Evolutionary conservation across 1,284 basidiomycete genomes (phyloP), one percentile per base, ranked within the genome.

Genomic region (Ceratobasidium theobromae): DNA sequence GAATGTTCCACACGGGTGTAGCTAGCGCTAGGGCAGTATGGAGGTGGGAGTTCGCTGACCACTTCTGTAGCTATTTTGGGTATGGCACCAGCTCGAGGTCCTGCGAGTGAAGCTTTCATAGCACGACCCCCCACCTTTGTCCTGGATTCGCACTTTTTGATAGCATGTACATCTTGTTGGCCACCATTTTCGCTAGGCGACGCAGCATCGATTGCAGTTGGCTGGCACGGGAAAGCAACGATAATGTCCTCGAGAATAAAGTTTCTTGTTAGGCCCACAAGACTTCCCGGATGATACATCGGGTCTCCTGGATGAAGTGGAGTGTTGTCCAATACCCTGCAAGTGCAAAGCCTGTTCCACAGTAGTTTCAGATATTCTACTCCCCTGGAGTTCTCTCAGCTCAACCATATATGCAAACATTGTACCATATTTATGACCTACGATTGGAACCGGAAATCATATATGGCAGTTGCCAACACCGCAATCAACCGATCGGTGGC

Each of bases 231-330:
- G 5, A 16, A 16, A 9, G 32, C 45, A 27, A 60, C 28, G 12
- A 45, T 60, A 8, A 18, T 12, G 46, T 48, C 35, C 5, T 48
- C 27, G 9, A 30, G 9, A 25, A 11, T 32, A 12, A 45, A 18
- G 45, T 35, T 45, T 3, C 28, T 3, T 8, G 18, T 40, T 21
- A 45, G 21, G 11, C 28, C 35, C 2, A 60, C 23, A 12, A 60
- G 32, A n/a, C 45, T 48, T 14, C 43, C 57, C 16, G 57, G 43
- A 4, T 32, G 21, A 40, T 60, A 60, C 4, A 60, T 32, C 3
- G 46, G 30, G 23, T 60, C 57, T 3, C 49, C 57, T 11, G 45
- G 18, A 49, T 32, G 46, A 18, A 60, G 43, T 38, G 57, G 57
- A 14, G 45, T 32, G n/a, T 16, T 12, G 27, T 49, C 43, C 14